phyloP scores from a whole-genome alignment of 225 moss, liverwort and hornwort genomes.

The Asterella californica region DNA sequence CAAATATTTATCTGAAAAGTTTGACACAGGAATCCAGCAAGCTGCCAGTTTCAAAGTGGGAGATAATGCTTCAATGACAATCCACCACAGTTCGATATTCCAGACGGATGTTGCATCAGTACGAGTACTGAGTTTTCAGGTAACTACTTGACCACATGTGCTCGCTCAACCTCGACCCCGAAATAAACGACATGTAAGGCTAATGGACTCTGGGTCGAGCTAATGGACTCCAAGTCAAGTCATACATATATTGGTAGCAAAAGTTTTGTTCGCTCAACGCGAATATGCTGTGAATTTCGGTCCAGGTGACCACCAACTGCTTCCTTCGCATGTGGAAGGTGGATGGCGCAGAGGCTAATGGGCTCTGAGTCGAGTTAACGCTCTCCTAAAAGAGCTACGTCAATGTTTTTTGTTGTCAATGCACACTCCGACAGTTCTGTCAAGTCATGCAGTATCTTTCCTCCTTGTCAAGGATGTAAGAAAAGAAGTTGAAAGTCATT shows the following conservation, averaged over 20 bases:
- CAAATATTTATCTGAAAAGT: not conserved
- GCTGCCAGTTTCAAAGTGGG: not conserved
- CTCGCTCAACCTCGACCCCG: too few relatives aligned
- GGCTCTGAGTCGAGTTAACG: too few relatives aligned
- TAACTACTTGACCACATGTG: constrained; percentile 15
- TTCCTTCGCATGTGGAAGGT: constrained; percentile 70
- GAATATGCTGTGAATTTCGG: not conserved
- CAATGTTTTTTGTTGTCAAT: too few relatives aligned
- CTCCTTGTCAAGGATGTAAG: not conserved
- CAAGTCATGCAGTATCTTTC: too few relatives aligned
- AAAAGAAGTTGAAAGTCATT: not conserved
- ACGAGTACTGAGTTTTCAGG: constrained; percentile 56
- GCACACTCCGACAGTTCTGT: too few relatives aligned
- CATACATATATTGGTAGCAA: too few relatives aligned
- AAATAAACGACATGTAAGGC: too few relatives aligned
- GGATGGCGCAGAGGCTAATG: constrained; percentile 45
- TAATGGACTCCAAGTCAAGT: too few relatives aligned
- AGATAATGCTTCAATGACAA: not conserved
- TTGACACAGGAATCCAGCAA: constrained; percentile 4
- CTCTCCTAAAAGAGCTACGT: not conserved
- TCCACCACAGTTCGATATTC: constrained; percentile 42
- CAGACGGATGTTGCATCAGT: constrained; percentile 54
- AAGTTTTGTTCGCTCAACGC: too few relatives aligned
- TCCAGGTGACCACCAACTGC: constrained; percentile 52
- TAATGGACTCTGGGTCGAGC: too few relatives aligned